Base-by-base conservation (phyloP, 2,329 filamentous ascomycete genomes). In the Scleromitrula shiraiana region DNA sequence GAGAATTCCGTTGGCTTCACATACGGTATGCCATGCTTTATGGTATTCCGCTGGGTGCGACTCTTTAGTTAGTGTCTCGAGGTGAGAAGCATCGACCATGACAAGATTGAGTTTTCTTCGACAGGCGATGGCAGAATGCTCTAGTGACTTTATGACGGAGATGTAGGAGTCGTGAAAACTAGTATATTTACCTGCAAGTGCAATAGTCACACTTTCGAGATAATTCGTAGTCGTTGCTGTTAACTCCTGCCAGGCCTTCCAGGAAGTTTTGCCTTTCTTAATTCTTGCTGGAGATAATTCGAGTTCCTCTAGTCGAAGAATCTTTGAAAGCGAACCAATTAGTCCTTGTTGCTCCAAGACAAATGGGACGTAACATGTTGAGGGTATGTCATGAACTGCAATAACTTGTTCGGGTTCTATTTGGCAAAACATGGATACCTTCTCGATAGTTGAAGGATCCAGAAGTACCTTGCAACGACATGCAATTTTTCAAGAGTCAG, bases 291-390 rank as follows among this genome's bases (percentile, higher is more conserved):
- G 68, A 2, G 80, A 61, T 41, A 80, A 72, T 10, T 63, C 59
- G 39, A 83, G 61, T 14, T 69, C 64, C 53, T 85, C 76, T 7
- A 95, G 75, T 32, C 75, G 72, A 26, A 96, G 73, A 15, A 80
- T 74, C 15, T 75, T 68, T 29, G 74, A 75, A 46, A 96, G 72
- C 14, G 80, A 75, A 14, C 72, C 66, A 7, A 91, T 70, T 2
- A 96, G 72, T 19, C 81, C 79, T 68, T 97, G 88, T 56, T 89
- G 76, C 59, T 90, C 79, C 12, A 97, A 82, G 19, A 97, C 83
- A 14, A 96, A 74, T 0, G 93, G 93, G 2, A 97, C 91, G 56
- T 95, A 89, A 68, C 97, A 98, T 44, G 87, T 94, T 12, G 89
- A 89, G n/a, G 83, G 75, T 68, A 97, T 88, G 65, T 97, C 84